A percentile compares a stretch with the other conserved stretches of the same genome.
Evolutionary conservation across 2,329 filamentous ascomycete species (phyloP).

Genomic region (Aspergillus fischeri): DNA sequence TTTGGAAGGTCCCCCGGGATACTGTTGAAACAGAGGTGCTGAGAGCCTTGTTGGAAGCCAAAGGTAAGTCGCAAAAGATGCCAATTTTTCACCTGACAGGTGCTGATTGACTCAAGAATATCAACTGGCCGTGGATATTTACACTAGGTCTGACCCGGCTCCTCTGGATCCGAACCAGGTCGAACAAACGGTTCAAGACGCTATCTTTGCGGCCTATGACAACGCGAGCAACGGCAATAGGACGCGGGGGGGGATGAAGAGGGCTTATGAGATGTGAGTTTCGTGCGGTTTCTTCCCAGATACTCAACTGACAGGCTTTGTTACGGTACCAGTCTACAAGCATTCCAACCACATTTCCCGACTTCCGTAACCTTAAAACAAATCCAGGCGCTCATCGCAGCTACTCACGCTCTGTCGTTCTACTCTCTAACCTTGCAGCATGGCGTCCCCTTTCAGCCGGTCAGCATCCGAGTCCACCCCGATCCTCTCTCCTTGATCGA

Average conservation of each 20-base stretch:
- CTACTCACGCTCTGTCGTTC: constrained; percentile 62
- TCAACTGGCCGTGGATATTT: constrained; percentile 39
- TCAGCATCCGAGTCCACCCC: constrained; percentile 60
- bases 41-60: constrained; percentile 49
- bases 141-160: constrained; percentile 26
- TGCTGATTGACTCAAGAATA: constrained; percentile 33
- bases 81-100: neutral
- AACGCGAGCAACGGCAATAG: constrained; percentile 63
- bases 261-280: constrained; percentile 53
- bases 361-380: constrained; percentile 39
- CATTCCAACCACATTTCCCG: constrained; percentile 42
- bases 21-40: constrained; percentile 55
- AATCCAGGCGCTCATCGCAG: constrained; percentile 52
- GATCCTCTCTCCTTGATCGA: constrained; percentile 57
- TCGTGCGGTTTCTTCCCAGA: neutral
- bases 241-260: constrained; percentile 59
- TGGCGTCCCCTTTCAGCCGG: constrained; percentile 62
- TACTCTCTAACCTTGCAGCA: constrained; percentile 62
- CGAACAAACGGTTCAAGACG: constrained; percentile 49
- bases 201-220: constrained; percentile 57
- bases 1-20: constrained; percentile 48
- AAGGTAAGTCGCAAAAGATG: constrained; percentile 27
- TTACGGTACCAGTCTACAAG: constrained; percentile 31
- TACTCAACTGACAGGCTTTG: constrained; percentile 1
- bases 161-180: constrained; percentile 44